phyloP scores from a whole-genome alignment of 73 alveolate genomes.

The Tetrahymena malaccensis region DNA sequence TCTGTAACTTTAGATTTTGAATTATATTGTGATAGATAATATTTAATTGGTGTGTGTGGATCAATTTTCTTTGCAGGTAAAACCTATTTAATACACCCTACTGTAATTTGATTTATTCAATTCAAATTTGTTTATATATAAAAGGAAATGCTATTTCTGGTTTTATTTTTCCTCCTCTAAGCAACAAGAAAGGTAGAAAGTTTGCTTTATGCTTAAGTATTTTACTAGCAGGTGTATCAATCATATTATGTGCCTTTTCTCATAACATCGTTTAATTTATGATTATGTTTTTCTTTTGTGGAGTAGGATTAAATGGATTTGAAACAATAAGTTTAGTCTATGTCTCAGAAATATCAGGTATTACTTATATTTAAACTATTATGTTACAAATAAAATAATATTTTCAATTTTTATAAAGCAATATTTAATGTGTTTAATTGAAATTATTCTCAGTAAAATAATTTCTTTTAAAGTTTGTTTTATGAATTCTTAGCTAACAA shows the following conservation, averaged over 20 bases:
- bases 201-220: background rate
- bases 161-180: background rate
- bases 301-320: background rate
- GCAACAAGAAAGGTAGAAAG: background rate
- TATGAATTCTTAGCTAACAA: no score
- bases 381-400: background rate
- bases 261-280: background rate
- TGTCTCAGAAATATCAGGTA: background rate
- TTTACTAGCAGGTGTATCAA: background rate
- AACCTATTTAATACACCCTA: background rate
- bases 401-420: no score
- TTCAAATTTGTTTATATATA: background rate
- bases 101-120: background rate
- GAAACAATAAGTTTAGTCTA: background rate
- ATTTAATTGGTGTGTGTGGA: background rate
- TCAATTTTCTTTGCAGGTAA: background rate
- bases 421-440: no score
- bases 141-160: background rate
- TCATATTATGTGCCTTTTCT: background rate
- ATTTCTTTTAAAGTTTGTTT: no score
- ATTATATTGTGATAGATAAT: background rate
- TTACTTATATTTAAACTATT: background rate
- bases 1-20: background rate
- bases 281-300: background rate
- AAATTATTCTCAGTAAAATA: no score